A percentile compares a stretch with the other conserved stretches of the same genome.
These are phyloP conservation scores for Penicillium chermesinum DNA, from an alignment of 495 filamentous ascomycete species.

Conservation along the genomic window DNA sequence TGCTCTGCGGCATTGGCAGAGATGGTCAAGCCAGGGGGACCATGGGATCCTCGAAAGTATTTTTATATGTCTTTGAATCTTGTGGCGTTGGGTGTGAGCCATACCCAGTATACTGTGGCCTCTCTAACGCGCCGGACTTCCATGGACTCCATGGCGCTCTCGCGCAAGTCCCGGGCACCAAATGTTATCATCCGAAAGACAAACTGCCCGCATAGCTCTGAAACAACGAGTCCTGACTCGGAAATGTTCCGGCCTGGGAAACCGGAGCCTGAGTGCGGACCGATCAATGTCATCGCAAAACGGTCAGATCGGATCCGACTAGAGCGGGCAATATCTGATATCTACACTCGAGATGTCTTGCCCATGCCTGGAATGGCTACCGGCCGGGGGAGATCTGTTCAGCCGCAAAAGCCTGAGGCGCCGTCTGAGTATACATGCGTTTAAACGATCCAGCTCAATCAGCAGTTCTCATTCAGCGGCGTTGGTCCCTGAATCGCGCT, in stretches of 20 bases:
- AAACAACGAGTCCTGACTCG: slow-evolving; percentile 28
- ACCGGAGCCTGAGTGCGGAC: slow-evolving; percentile 1
- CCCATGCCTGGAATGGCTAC: slow-evolving; percentile 81
- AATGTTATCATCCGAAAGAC: slow-evolving; percentile 92
- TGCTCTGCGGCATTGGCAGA: slow-evolving; percentile 22
- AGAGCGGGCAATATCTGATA: slow-evolving; percentile 66
- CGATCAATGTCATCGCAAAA: slow-evolving; percentile 50
- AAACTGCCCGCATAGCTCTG: slow-evolving; percentile 56
- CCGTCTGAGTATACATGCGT: slow-evolving; percentile 24
- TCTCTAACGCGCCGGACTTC: slow-evolving; percentile 72
- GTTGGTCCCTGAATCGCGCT: slow-evolving; percentile 10
- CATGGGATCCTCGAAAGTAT: slow-evolving; percentile 29
- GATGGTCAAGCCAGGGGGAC: slow-evolving; percentile 16
- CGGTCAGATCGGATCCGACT: slow-evolving; percentile 72
- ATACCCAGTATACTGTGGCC: slow-evolving; percentile 64
- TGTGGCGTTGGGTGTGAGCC: slow-evolving; percentile 56
- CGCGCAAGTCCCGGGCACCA: slow-evolving; percentile 46
- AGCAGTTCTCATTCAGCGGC: slow-evolving; percentile 12
- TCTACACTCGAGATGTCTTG: slow-evolving; percentile 80
- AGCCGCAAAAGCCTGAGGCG: slow-evolving; percentile 76
- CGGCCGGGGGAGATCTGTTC: slow-evolving; percentile 55
- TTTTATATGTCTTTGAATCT: slow-evolving; percentile 61
- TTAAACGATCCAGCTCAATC: slow-evolving; percentile 30
- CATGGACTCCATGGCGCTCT: slow-evolving; percentile 70
- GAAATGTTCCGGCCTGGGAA: no score